Evolutionary conservation across 2,329 filamentous ascomycete genomes (phyloP).

Genomic region (Ophiostoma ips): DNA sequence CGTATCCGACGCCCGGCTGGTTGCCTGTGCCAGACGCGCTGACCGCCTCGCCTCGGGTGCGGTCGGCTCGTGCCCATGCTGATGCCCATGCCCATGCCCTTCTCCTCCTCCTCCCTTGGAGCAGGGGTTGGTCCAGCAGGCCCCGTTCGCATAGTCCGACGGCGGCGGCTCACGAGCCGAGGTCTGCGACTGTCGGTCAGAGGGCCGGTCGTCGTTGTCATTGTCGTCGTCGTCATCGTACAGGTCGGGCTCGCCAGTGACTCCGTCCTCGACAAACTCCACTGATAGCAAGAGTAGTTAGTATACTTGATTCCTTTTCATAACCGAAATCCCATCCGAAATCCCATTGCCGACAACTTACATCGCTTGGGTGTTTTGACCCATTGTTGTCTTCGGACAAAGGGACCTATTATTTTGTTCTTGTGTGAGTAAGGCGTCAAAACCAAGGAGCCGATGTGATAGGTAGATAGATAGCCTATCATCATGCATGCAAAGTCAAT

Average conservation of each 20-base stretch:
- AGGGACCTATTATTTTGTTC: slow-evolving; percentile 18
- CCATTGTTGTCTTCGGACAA: slow-evolving; percentile 21
- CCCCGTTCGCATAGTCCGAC: too few species aligned
- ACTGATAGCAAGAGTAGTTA: slow-evolving; percentile 1
- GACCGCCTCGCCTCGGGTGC: neutral
- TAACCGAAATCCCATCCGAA: too few species aligned
- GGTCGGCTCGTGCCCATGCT: too few species aligned
- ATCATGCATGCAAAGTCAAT: too few species aligned
- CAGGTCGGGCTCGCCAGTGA: slow-evolving; percentile 6
- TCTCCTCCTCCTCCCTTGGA: too few species aligned
- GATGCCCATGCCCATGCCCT: neutral
- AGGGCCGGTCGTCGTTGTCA: slow-evolving; percentile 2
- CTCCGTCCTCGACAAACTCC: slow-evolving; percentile 10
- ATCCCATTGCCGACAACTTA: slow-evolving; percentile 8
- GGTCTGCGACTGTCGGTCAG: neutral
- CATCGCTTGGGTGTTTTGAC: slow-evolving; percentile 18
- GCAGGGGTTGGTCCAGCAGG: too few species aligned
- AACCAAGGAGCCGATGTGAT: neutral
- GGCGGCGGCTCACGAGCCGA: neutral
- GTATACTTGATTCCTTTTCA: too few species aligned
- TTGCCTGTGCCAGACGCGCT: neutral
- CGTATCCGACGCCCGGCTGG: neutral
- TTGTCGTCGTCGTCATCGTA: slow-evolving; percentile 5
- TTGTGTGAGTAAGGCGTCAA: neutral
- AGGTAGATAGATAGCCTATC: neutral